A percentile compares a stretch with the other conserved stretches of the same genome.
Evolutionary conservation across 1,284 basidiomycete species (phyloP).

Genomic region (Trichosporon coremiiforme): DNA sequence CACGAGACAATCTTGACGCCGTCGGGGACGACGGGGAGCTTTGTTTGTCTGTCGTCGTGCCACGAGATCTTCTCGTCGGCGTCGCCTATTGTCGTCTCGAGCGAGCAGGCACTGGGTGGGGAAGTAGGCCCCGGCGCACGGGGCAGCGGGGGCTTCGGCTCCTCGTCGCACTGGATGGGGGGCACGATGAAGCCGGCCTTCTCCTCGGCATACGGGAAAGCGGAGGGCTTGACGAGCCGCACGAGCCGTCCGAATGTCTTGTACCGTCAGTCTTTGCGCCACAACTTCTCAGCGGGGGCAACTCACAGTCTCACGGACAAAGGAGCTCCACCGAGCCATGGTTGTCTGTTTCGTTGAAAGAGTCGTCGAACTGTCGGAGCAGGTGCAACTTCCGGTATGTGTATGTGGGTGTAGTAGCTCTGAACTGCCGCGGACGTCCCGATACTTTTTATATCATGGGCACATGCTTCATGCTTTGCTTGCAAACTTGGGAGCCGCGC

Average conservation of each 20-base stretch:
- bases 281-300: neutral
- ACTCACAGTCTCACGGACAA: conserved; percentile 12
- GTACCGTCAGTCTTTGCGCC: neutral
- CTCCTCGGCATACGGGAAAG: conserved; percentile 39
- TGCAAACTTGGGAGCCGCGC: too few species aligned
- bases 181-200: conserved; percentile 29
- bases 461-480: too few species aligned
- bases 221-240: neutral
- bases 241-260: conserved; percentile 16
- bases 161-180: conserved; percentile 21
- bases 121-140: neutral
- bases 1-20: conserved; percentile 59
- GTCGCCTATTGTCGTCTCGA: conserved; percentile 1
- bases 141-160: neutral
- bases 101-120: neutral
- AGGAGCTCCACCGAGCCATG: conserved; percentile 16
- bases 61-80: neutral
- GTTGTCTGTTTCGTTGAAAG: neutral
- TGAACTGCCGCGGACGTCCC: too few species aligned
- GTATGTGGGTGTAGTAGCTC: too few species aligned
- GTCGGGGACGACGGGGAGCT: conserved; percentile 19
- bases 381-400: too few species aligned
- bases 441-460: too few species aligned
- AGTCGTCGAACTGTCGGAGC: neutral
- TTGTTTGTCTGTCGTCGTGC: conserved; percentile 20